Percentiles rank a stretch among this genome's conserved stretches.
phyloP scores from a whole-genome alignment of 1,284 basidiomycete species.

The Bjerkandera adusta region DNA sequence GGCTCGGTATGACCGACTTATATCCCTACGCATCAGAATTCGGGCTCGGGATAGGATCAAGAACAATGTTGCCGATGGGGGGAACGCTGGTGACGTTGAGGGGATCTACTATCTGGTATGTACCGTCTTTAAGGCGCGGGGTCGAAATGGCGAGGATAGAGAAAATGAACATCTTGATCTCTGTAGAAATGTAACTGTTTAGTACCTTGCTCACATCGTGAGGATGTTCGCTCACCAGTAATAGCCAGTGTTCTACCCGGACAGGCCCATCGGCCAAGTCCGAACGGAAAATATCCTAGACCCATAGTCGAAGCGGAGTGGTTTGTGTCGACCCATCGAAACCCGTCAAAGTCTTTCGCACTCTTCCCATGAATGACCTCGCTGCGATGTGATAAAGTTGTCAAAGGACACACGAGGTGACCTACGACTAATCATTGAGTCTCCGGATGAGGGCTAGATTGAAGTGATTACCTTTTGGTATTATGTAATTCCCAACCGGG shows the following conservation, averaged over 20 bases:
- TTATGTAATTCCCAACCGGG: conserved; percentile 29
- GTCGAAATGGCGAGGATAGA: conserved; percentile 31
- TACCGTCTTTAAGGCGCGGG: conserved; percentile 30
- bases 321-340: conserved; percentile 31
- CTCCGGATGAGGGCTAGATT: no score
- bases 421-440: conserved; percentile 19
- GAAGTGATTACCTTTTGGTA: conserved; percentile 31
- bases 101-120: conserved; percentile 34
- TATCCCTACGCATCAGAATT: no score
- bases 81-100: conserved; percentile 31
- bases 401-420: conserved; percentile 30
- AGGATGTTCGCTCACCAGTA: conserved; percentile 29
- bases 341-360: conserved; percentile 31
- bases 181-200: conserved; percentile 17
- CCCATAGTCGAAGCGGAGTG: conserved; percentile 33
- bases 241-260: conserved; percentile 34
- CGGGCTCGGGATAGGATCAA: no score
- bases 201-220: conserved; percentile 5
- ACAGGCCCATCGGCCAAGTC: conserved; percentile 36
- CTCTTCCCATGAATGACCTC: conserved; percentile 27
- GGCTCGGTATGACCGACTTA: no score
- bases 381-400: conserved; percentile 32
- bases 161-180: conserved; percentile 37
- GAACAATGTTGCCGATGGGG: conserved; percentile 25
- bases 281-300: conserved; percentile 33